Conservation (phyloP, 164 flowering plant species). For the grape (Vitis vinifera) region DNA sequence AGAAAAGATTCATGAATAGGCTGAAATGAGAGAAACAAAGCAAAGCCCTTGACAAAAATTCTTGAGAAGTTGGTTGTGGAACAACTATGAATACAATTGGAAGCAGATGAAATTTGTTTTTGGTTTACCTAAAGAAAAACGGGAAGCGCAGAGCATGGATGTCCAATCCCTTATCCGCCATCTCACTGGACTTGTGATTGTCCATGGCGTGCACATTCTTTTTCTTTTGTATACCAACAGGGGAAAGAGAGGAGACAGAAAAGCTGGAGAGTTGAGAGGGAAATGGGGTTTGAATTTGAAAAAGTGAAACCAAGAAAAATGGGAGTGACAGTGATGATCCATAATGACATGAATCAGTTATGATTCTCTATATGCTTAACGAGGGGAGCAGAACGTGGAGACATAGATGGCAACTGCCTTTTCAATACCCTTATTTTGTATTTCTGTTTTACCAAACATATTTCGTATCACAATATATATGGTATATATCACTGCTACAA, state of each 20-base stretch:
- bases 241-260: neutral
- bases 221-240: neutral
- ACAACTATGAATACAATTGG: no score
- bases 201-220: slow-evolving; percentile 27
- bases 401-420: neutral
- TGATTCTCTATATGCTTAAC: neutral
- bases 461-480: no score
- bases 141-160: slow-evolving; percentile 14
- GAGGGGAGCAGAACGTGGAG: neutral
- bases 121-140: slow-evolving; percentile 14
- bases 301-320: neutral
- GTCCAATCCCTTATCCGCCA: slow-evolving; percentile 28
- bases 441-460: neutral
- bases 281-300: slow-evolving; percentile 5
- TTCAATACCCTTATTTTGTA: neutral
- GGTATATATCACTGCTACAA: no score
- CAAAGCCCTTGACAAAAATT: no score
- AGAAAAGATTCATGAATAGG: no score
- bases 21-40: no score
- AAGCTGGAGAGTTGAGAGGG: neutral
- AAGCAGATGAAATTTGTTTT: no score
- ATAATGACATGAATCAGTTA: neutral
- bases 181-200: slow-evolving; percentile 18
- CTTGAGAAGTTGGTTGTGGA: no score
- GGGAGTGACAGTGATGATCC: neutral